Evolutionary conservation across 768 basidiomycete species (phyloP).

Genomic region (Lactarius trivialis): DNA sequence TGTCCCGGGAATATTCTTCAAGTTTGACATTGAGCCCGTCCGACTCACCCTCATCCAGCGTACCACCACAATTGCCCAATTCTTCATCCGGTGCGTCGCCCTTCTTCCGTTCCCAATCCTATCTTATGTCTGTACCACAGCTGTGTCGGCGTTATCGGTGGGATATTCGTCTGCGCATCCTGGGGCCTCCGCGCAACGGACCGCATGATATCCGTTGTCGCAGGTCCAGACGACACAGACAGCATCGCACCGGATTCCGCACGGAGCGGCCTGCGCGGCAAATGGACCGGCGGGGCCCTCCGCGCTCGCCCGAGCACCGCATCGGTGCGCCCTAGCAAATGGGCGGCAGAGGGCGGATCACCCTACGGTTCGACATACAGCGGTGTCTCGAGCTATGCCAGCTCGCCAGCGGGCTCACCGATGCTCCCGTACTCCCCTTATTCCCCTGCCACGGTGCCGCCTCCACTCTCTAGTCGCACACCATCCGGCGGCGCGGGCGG

Average conservation of each 20-base stretch:
- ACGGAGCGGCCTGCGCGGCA: slow-evolving; percentile 50
- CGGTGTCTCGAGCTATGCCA: slow-evolving; percentile 27
- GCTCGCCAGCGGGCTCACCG: slow-evolving; percentile 31
- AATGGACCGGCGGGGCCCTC: slow-evolving; percentile 63
- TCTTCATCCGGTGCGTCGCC: slow-evolving; percentile 57
- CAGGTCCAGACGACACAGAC: slow-evolving; percentile 61
- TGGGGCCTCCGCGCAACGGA: slow-evolving; percentile 39
- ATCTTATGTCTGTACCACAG: slow-evolving; percentile 28
- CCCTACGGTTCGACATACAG: slow-evolving; percentile 28
- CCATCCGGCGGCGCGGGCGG: background rate
- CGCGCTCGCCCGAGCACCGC: slow-evolving; percentile 41
- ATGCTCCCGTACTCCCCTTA: slow-evolving; percentile 32
- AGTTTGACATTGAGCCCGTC: slow-evolving; percentile 93
- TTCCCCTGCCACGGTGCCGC: slow-evolving; percentile 18
- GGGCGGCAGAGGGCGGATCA: slow-evolving; percentile 46
- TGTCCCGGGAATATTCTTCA: slow-evolving; percentile 96
- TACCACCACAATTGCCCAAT: slow-evolving; percentile 73
- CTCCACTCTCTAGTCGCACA: background rate
- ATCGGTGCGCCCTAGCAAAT: slow-evolving; percentile 33
- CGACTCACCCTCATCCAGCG: slow-evolving; percentile 80
- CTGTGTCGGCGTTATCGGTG: slow-evolving; percentile 89
- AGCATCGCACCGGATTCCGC: slow-evolving; percentile 52
- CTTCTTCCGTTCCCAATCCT: background rate
- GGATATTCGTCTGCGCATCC: slow-evolving; percentile 69
- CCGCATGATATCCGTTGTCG: slow-evolving; percentile 49